A percentile compares a stretch with the other conserved stretches of the same genome.
These are phyloP conservation scores for Termitomyces bulborhizus DNA, from an alignment of 768 basidiomycete species.

Conservation along the genomic window DNA sequence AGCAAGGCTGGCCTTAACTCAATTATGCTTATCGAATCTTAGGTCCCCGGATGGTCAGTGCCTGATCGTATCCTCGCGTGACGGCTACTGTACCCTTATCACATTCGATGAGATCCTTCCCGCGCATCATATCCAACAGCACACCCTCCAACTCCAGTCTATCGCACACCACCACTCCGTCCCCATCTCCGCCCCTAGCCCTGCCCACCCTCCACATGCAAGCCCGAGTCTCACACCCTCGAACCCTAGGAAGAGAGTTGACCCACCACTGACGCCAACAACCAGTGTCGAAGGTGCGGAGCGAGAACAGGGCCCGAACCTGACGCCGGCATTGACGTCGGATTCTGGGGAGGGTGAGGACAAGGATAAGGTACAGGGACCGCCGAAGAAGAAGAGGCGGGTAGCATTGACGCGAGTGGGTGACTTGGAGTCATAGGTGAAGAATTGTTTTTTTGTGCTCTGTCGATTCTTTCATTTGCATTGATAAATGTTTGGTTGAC, in stretches of 20 bases:
- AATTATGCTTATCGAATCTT: not conserved
- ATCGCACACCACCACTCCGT: slow-evolving; percentile 84
- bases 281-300: slow-evolving; percentile 41
- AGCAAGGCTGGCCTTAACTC: not conserved
- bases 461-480: not conserved
- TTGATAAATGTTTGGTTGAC: too few species aligned
- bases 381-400: slow-evolving; percentile 82
- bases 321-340: slow-evolving; percentile 1
- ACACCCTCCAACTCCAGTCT: slow-evolving; percentile 82
- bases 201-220: slow-evolving; percentile 21
- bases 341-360: slow-evolving; percentile 18
- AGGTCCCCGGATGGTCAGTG: slow-evolving; percentile 98
- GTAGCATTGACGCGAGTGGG: slow-evolving; percentile 70
- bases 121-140: slow-evolving; percentile 85
- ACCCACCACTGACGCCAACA: slow-evolving; percentile 44
- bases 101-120: slow-evolving; percentile 93
- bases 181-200: slow-evolving; percentile 39
- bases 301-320: slow-evolving; percentile 14
- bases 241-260: slow-evolving; percentile 32
- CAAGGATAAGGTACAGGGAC: slow-evolving; percentile 33
- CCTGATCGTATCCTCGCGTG: slow-evolving; percentile 84
- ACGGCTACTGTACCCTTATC: slow-evolving; percentile 95
- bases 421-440: slow-evolving; percentile 37
- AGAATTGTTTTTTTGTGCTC: not conserved
- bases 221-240: slow-evolving; percentile 21